phyloP scores from a whole-genome alignment of 352 stramenopile species.

The Phytophthora sp. region DNA sequence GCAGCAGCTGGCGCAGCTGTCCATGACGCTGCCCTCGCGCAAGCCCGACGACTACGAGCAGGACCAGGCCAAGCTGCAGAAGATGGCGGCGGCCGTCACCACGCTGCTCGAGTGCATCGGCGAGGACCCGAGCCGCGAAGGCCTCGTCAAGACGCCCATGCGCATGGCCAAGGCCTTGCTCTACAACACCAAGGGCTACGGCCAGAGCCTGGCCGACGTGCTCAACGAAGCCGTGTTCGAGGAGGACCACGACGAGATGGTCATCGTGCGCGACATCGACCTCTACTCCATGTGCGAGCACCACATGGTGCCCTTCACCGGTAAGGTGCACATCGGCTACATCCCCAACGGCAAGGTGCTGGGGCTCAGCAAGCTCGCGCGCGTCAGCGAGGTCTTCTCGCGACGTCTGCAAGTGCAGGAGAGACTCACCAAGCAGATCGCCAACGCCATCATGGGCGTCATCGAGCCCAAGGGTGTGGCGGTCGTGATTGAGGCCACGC shows the following conservation, averaged over 20 bases:
- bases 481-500: slow-evolving; percentile 98
- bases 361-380: slow-evolving; percentile 98
- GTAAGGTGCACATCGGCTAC: slow-evolving; percentile 95
- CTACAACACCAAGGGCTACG: slow-evolving; percentile 97
- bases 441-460: slow-evolving; percentile 96
- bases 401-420: slow-evolving; percentile 99
- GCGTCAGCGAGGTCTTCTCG: slow-evolving; percentile 98
- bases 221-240: slow-evolving; percentile 99
- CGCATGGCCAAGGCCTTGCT: slow-evolving; percentile 97
- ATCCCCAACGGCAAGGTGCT: slow-evolving; percentile 97
- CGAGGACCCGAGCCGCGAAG: slow-evolving; percentile 95
- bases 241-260: slow-evolving; percentile 98
- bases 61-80: slow-evolving; percentile 83
- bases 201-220: slow-evolving; percentile 87
- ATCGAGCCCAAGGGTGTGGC: slow-evolving; percentile 97
- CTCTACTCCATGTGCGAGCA: slow-evolving; percentile 99
- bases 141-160: slow-evolving; percentile 96
- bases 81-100: slow-evolving; percentile 94
- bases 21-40: slow-evolving; percentile 68
- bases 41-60: slow-evolving; percentile 68
- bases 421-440: slow-evolving; percentile 99
- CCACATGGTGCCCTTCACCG: slow-evolving; percentile 99
- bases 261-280: slow-evolving; percentile 99
- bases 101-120: slow-evolving; percentile 95
- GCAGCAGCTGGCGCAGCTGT: slow-evolving; percentile 50